These are phyloP conservation scores for Penicillium mononematosum DNA, from an alignment of 495 filamentous ascomycete genomes.

Conservation along the genomic window DNA sequence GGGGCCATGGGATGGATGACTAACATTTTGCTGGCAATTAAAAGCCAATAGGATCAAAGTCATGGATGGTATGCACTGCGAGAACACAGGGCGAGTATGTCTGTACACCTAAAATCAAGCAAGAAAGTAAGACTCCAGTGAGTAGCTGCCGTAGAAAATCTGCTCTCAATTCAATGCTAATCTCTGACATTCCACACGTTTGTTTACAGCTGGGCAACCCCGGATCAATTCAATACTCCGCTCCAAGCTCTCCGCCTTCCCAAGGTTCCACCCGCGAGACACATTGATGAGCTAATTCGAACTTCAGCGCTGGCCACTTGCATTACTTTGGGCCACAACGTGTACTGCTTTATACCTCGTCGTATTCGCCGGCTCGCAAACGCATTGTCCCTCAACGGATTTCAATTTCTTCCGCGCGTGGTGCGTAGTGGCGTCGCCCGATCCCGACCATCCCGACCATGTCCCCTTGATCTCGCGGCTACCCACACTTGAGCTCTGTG, in stretches of 20 bases:
- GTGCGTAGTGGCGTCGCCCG: constrained; percentile 19
- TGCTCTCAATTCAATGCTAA: background rate
- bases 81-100: background rate
- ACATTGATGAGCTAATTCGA: constrained; percentile 32
- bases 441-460: constrained; percentile 34
- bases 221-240: constrained; percentile 29
- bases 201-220: background rate
- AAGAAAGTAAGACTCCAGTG: background rate
- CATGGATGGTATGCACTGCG: background rate
- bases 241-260: constrained; percentile 36
- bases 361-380: background rate
- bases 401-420: constrained; percentile 16
- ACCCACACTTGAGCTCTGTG: constrained; percentile 31
- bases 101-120: background rate
- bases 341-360: background rate
- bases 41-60: background rate
- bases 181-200: background rate
- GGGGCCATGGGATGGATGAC: background rate
- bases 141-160: background rate
- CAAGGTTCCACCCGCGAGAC: constrained; percentile 21
- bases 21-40: background rate
- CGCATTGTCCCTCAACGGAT: background rate
- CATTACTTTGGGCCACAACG: constrained; percentile 9
- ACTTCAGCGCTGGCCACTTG: constrained; percentile 15
- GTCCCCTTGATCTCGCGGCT: constrained; percentile 36